These are phyloP conservation scores for Ammopiptanthus mongolicus DNA, from an alignment of 306 rosid species.

Conservation along the genomic window DNA sequence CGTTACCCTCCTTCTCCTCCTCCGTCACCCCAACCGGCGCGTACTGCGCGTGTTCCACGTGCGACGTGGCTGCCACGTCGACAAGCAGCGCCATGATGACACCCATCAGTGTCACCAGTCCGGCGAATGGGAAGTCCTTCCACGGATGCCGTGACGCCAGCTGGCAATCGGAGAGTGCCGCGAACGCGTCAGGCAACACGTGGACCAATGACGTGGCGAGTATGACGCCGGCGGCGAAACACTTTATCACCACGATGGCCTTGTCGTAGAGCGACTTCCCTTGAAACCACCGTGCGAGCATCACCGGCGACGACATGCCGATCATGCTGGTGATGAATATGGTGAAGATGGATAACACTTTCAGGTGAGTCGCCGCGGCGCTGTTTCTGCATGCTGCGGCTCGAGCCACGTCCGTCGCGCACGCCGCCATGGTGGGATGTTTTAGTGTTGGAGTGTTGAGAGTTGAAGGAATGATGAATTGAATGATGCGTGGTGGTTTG, in stretches of 20 bases:
- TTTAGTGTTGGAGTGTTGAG: too few relatives aligned
- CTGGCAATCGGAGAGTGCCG: constrained; percentile 63
- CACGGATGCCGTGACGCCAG: constrained; percentile 67
- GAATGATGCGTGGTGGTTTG: not conserved
- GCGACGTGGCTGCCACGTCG: constrained; percentile 63
- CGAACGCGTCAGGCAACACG: constrained; percentile 75
- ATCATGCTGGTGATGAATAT: constrained; percentile 62
- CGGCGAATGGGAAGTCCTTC: constrained; percentile 80
- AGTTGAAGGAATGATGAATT: not conserved
- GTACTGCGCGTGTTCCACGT: constrained; percentile 47
- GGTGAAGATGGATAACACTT: constrained; percentile 42
- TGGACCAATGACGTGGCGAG: constrained; percentile 82
- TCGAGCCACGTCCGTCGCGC: constrained; percentile 38
- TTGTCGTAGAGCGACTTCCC: constrained; percentile 65
- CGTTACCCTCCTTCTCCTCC: not conserved
- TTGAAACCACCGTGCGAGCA: constrained; percentile 57
- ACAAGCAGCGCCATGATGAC: constrained; percentile 51
- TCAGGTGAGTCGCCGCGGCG: constrained; percentile 49
- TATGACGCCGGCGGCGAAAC: constrained; percentile 83
- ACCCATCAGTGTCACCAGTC: constrained; percentile 58
- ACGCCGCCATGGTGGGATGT: constrained; percentile 6
- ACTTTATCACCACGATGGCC: constrained; percentile 57
- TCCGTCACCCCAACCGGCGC: constrained; percentile 27
- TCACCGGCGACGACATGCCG: constrained; percentile 52
- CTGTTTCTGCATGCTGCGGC: constrained; percentile 47